Evolutionary conservation across 1,284 basidiomycete species (phyloP), one percentile per base, ranked within the genome.

Genomic region (Peniophora sp.): DNA sequence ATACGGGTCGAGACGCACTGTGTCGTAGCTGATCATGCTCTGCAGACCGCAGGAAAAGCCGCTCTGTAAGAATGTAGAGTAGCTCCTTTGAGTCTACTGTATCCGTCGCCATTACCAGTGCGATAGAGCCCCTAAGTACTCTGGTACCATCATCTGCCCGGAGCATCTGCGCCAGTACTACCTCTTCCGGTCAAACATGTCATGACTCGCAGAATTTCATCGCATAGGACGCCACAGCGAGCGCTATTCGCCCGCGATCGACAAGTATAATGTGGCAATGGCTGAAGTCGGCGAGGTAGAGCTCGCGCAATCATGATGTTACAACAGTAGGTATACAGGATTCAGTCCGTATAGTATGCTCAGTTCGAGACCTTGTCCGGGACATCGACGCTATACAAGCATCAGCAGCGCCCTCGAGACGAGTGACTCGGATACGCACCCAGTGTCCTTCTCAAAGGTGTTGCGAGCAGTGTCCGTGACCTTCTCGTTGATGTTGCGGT

Each of bases 1-100:
- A 18, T 14, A 14, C 8, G n/a, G 5, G 15, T 60, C 77, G 20
- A 50, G 62, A 12, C 58, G 68, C 44, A 69, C 74, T 12, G 76
- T 60, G 56, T 3, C 24, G 1, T 23, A 17, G 15, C 9, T 17
- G 18, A n/a, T 14, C 11, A 11, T 23, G 18, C 34, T 8, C 2
- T 34, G 36, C 48, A 60, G 54, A 56, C 34, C 49, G 43, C 43
- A 6, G 43, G 43, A n/a, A 45, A 45, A n/a, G 43, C 43, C 43
- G 43, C 43, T 15, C 20, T 45, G 15, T 45, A 22, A 23, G n/a
- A 5, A 32, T 32, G 27, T n/a, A n/a, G n/a, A n/a, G n/a, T n/a
- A n/a, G n/a, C n/a, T n/a, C n/a, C n/a, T n/a, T n/a, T n/a, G n/a
- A n/a, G n/a, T n/a, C n/a, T n/a, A n/a, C n/a, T n/a, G n/a, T n/a